phyloP scores from a whole-genome alignment of 495 filamentous ascomycete genomes.

The Aspergillus cristatus region DNA sequence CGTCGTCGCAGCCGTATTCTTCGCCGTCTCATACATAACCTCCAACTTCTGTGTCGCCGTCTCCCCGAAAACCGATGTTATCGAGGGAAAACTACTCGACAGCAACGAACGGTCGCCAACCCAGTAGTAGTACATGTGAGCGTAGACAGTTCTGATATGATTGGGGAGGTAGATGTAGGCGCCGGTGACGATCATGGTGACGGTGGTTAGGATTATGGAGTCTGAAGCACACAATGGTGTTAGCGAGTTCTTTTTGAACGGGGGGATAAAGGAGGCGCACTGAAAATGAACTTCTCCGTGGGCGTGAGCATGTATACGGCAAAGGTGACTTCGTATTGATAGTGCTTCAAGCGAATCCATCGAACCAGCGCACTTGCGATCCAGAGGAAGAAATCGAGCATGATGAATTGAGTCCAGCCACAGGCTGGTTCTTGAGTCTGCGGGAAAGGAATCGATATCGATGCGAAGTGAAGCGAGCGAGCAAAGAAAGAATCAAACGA shows the following conservation, averaged over 20 bases:
- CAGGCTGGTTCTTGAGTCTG: no score
- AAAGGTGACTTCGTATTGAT: constrained; percentile 82
- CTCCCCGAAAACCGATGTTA: constrained; percentile 32
- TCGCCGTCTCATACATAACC: constrained; percentile 35
- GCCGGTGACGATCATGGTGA: constrained; percentile 76
- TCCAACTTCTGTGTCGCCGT: constrained; percentile 25
- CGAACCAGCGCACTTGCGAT: constrained; percentile 40
- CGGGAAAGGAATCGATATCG: no score
- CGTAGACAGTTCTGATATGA: constrained; percentile 68
- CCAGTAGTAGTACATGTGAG: constrained; percentile 89
- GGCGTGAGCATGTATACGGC: constrained; percentile 80
- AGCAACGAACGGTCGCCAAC: constrained; percentile 57
- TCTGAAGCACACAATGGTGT: constrained; percentile 41
- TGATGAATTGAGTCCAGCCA: no score
- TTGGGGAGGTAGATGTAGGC: constrained; percentile 86
- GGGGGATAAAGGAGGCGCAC: constrained; percentile 48
- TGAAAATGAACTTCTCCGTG: constrained; percentile 79
- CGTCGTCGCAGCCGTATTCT: constrained; percentile 27
- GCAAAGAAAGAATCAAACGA: neutral
- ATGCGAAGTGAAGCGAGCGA: neutral
- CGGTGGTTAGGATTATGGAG: constrained; percentile 79
- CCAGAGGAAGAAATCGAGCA: constrained; percentile 21
- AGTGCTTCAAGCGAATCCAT: constrained; percentile 69
- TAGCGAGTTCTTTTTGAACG: neutral
- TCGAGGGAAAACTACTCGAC: constrained; percentile 21